Evolutionary conservation across 2,329 filamentous ascomycete genomes (phyloP), one percentile per base, ranked within the genome.

Genomic region (Zymoseptoria brevis): DNA sequence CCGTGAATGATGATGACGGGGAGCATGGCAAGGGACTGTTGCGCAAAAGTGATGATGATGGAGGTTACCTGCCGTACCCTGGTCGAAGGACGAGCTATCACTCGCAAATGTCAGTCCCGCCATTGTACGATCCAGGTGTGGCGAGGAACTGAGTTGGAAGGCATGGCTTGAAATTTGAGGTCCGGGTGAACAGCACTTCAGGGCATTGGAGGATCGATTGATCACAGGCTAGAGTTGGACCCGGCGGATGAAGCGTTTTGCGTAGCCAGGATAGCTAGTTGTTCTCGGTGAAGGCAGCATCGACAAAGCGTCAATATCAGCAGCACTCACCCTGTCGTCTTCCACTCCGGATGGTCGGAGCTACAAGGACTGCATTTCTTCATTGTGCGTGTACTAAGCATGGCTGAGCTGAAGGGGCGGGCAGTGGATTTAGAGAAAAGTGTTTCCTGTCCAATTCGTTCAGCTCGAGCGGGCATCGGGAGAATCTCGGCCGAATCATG

Each of bases 11-110:
- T 19, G 11, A 45, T 45, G 30, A 54, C 16, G 53, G 52, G 22
- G 53, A 59, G 41, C 60, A 62, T 35, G 58, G 56, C n/a, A 55
- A 62, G 41, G 63, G 62, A 9, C 56, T 66, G 24, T 59, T 65
- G 11, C 35, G 13, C 5, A 45, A 45, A 16, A 45, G 13, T 45
- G 35, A 4, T 45, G 35, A 45, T n/a, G 35, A 45, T 45, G 35
- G 13, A 21, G 56, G 62, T 13, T 60, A 59, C 30, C 59, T 64
- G 57, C 53, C 58, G 3, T 62, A 66, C 55, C 62, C 64, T 24
- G 64, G 62, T 7, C 54, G 58, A 26, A 59, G 64, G 41, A 55
- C 59, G 22, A 63, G 60, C 59, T 62, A 59, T 22, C 54, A 64
- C 30, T 45, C 56, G 13, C 57, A 58, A 19, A 58, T 61, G 19